Evolutionary conservation across 768 basidiomycete species (phyloP), one percentile per base, ranked within the genome.

Genomic region (Xerocomellus intermedius): DNA sequence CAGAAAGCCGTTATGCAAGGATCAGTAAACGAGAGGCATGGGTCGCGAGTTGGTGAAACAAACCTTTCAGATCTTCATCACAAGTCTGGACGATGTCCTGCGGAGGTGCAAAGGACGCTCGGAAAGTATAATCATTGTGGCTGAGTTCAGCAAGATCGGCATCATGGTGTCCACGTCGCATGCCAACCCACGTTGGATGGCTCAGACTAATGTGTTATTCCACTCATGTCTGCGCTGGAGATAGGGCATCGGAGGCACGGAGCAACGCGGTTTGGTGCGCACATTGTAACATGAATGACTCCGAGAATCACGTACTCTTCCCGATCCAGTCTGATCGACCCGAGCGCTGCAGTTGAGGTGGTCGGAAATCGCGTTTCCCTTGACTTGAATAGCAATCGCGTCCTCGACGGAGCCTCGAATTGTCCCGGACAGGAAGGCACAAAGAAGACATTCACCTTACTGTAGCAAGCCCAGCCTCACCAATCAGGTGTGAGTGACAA

Each of bases 141-240:
- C 42, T 51, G 38, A 38, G 53, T 24, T 9, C 10, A 26, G 45
- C 33, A 16, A 51, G 50, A 55, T 57, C 53, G 54, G 28, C 55
- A 64, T 52, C 42, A 56, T 38, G 60, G 36, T 24, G 26, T 35
- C 51, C 66, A 66, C 61, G 66, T 63, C 68, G 56, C 48, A 28
- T 39, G 54, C 45, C 54, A 65, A 60, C 57, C 39, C 60, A 68
- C 53, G 63, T 56, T 60, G 59, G 32, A 44, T n/a, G 44, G 48
- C 37, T 26, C 41, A 38, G 45, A 50, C 36, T 51, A 39, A 33
- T 9, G 35, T 42, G 22, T 32, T 48, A 36, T 54, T 32, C 51
- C n/a, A 43, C 63, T 59, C 54, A 48, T 65, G 59, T 59, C 45
- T 52, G 53, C 22, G 41, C 41, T 47, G 44, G 36, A 50, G 41